phyloP scores from a whole-genome alignment of 495 filamentous ascomycete genomes.

The Penicillium psychrofluorescens region DNA sequence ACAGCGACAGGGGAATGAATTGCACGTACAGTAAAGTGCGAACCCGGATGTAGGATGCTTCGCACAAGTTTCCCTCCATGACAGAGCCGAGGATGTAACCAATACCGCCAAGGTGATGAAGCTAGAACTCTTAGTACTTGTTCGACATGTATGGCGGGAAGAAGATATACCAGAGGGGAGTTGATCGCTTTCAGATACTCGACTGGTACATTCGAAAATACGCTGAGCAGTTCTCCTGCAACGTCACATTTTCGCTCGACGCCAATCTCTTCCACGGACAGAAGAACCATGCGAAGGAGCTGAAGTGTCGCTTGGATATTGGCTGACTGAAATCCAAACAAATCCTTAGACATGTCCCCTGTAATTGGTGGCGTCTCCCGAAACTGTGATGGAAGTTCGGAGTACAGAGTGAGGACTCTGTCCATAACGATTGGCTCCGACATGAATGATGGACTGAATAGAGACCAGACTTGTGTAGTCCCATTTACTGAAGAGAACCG shows the following conservation, averaged over 20 bases:
- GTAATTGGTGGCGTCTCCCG: slow-evolving; percentile 25
- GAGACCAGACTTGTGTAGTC: slow-evolving; percentile 20
- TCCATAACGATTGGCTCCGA: slow-evolving; percentile 28
- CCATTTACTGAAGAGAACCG: slow-evolving; percentile 20
- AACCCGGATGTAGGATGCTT: slow-evolving; percentile 36
- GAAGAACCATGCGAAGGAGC: slow-evolving; percentile 42
- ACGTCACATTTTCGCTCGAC: slow-evolving; percentile 41
- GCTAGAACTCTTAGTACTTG: slow-evolving; percentile 8
- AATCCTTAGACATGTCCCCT: slow-evolving; percentile 24
- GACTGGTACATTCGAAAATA: slow-evolving; percentile 36
- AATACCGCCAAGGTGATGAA: slow-evolving; percentile 44
- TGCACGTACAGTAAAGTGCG: slow-evolving; percentile 31
- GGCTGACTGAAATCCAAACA: slow-evolving; percentile 45
- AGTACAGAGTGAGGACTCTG: slow-evolving; percentile 30
- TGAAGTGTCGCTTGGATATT: slow-evolving; percentile 46
- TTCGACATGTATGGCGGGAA: not conserved
- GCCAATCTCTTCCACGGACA: slow-evolving; percentile 33
- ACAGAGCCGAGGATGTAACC: slow-evolving; percentile 43
- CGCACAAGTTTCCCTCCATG: slow-evolving; percentile 40
- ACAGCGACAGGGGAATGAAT: not conserved
- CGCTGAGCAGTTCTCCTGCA: slow-evolving; percentile 37
- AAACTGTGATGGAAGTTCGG: slow-evolving; percentile 30
- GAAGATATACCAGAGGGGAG: slow-evolving; percentile 30
- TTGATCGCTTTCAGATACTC: slow-evolving; percentile 41
- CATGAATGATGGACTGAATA: slow-evolving; percentile 18